phyloP scores from a whole-genome alignment of 192 early-diverging fungal species.

The Kappamyces sp. region DNA sequence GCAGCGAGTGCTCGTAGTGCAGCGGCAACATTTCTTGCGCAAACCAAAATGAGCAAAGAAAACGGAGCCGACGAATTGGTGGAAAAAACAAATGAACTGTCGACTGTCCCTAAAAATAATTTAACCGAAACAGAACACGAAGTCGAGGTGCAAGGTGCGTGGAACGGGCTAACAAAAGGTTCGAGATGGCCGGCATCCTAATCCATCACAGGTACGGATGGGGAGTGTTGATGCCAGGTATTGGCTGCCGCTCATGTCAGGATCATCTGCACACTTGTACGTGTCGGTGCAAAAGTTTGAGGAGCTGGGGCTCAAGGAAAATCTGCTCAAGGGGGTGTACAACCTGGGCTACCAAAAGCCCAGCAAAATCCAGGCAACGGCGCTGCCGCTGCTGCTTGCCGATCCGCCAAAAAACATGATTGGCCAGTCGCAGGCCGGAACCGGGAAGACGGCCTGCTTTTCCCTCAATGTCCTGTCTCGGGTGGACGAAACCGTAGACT shows the following conservation, averaged over 20 bases:
- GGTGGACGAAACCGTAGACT: conserved; percentile 59
- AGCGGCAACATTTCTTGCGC: too few species aligned
- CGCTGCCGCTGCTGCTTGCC: conserved; percentile 78
- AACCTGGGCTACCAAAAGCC: conserved; percentile 88
- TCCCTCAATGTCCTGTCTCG: conserved; percentile 86
- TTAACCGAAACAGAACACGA: too few species aligned
- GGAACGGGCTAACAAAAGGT: too few species aligned
- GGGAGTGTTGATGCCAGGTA: neutral
- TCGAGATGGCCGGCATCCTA: too few species aligned
- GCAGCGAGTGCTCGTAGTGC: too few species aligned
- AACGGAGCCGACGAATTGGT: too few species aligned
- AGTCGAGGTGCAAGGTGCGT: too few species aligned
- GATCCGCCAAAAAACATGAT: conserved; percentile 94
- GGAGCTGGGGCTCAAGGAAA: conserved; percentile 49
- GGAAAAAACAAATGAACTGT: too few species aligned
- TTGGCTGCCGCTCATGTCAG: neutral
- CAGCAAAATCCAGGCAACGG: conserved; percentile 92
- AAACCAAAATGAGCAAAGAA: too few species aligned
- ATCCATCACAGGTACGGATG: too few species aligned
- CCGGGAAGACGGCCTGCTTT: conserved; percentile 97
- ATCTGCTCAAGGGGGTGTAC: conserved; percentile 89
- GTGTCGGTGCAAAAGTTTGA: conserved; percentile 34
- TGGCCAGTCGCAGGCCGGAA: conserved; percentile 96
- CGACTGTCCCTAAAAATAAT: too few species aligned
- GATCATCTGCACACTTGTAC: neutral